Base-by-base conservation (phyloP, 148 eudicot genomes). In the Silene latifolia region DNA sequence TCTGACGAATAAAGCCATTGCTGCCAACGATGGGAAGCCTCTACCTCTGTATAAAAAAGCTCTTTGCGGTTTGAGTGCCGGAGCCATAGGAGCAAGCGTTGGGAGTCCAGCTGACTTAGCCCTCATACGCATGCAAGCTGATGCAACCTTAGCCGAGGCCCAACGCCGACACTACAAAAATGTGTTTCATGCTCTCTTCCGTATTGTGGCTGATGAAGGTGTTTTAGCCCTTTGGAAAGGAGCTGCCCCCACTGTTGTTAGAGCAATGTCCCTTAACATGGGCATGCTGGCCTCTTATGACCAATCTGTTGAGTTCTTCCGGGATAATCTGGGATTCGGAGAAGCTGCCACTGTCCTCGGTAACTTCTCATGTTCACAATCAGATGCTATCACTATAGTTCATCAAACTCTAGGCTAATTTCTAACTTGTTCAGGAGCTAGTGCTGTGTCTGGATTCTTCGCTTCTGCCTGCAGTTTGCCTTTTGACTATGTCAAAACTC, bases 201-300 rank as follows among this genome's bases (percentile, higher is more conserved):
- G 97, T 7, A 95, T 95, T 70, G 75, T 77, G 54, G 84, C 90
- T 19, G 97, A 94, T 72, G 97, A 92, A 82, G 97, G 97, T 24
- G 85, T 94, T 59, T 63, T 94, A 54, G 87, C 96, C 3, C 91
- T 92, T 8, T 92, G 97, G 96, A 92, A 94, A 83, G 96, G 97
- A 67, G 97, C 97, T 5, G 93, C 89, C 9, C 98, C 98, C 21
- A 95, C 98, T 39, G 93, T 89, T 7, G 98, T 95, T 56, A 85
- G 98, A 84, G 97, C 98, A 23, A 95, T 95, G 98, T 96, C 92
- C 7, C 84, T 95, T 60, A 95, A 95, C 87, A 95, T 92, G 98
- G 98, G 98, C 54, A 95, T 95, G 98, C 97, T 95, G 65, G 98
- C 98, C 48, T 95, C 98, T 48, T 95, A 95, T 80, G 98, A 95